Conservation (phyloP, 345 rosid genomes). For the Gossypium raimondii region DNA sequence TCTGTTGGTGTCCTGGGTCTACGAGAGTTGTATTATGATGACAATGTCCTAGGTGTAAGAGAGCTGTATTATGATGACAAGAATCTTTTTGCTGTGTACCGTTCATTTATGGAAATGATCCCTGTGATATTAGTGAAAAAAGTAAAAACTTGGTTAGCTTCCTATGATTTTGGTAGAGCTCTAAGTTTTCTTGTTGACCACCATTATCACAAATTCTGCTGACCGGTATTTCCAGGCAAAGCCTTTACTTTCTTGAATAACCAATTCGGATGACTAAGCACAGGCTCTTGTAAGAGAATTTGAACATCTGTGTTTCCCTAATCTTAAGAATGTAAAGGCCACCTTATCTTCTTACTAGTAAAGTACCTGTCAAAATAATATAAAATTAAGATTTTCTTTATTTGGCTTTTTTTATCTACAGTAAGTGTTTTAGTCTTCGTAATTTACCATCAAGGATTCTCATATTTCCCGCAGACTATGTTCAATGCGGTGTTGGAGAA, state of each 20-base stretch:
- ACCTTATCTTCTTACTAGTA: neutral
- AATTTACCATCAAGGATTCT: conserved; percentile 6
- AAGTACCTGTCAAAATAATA: neutral
- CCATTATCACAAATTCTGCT: neutral
- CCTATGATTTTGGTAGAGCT: neutral
- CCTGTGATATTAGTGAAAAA: neutral
- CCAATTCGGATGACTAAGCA: neutral
- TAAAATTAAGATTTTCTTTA: neutral
- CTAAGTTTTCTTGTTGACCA: neutral
- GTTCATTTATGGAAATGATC: neutral
- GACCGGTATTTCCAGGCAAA: neutral
- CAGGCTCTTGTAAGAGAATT: neutral
- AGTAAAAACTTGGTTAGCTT: neutral
- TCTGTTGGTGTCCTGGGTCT: neutral
- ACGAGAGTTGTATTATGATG: neutral
- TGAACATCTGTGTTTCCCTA: neutral
- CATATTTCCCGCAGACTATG: conserved; percentile 43
- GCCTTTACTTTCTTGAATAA: neutral
- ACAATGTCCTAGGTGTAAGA: neutral
- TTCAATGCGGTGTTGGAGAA: conserved; percentile 94
- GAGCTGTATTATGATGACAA: neutral
- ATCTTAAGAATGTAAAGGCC: neutral
- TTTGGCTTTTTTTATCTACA: neutral
- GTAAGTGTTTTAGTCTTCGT: neutral
- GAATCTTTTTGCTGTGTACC: neutral